Percentiles rank a stretch among this genome's conserved stretches.
Evolutionary conservation across 805 yeast species (phyloP).

Genomic region (Yarrowia keelungensis): DNA sequence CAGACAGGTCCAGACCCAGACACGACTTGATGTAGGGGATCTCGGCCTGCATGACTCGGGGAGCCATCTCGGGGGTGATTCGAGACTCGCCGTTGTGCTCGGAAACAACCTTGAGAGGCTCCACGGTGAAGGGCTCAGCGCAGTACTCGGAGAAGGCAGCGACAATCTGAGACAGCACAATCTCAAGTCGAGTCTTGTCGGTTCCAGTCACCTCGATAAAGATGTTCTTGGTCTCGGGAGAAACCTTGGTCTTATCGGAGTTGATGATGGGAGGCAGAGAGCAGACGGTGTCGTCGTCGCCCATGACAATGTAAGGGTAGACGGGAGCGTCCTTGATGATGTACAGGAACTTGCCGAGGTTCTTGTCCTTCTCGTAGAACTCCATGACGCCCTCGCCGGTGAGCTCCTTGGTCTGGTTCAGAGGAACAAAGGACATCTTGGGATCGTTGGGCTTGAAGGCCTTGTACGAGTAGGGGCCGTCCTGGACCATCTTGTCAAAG

Average conservation of each 20-base stretch:
- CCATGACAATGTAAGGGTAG: slow-evolving; percentile 82
- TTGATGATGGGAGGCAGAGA: slow-evolving; percentile 98
- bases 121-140: slow-evolving; percentile 79
- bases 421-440: slow-evolving; percentile 55
- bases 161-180: slow-evolving; percentile 89
- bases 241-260: slow-evolving; percentile 86
- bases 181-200: slow-evolving; percentile 90
- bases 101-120: slow-evolving; percentile 86
- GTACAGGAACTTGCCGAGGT: slow-evolving; percentile 85
- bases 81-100: slow-evolving; percentile 80
- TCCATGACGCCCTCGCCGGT: slow-evolving; percentile 83
- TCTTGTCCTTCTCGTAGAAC: slow-evolving; percentile 88
- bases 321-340: slow-evolving; percentile 88
- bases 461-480: slow-evolving; percentile 85
- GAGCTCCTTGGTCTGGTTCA: slow-evolving; percentile 57
- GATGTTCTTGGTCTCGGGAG: slow-evolving; percentile 82
- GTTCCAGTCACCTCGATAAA: slow-evolving; percentile 95
- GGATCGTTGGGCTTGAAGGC: slow-evolving; percentile 82
- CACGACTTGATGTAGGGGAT: slow-evolving; percentile 88
- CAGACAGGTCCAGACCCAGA: slow-evolving; percentile 78
- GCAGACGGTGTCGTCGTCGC: slow-evolving; percentile 75
- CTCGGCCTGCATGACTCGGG: slow-evolving; percentile 76
- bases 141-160: slow-evolving; percentile 96
- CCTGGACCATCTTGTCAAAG: slow-evolving; percentile 64
- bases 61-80: slow-evolving; percentile 72